These are phyloP conservation scores for Avicennia marina DNA, from an alignment of 257 asterid species.

Conservation along the genomic window DNA sequence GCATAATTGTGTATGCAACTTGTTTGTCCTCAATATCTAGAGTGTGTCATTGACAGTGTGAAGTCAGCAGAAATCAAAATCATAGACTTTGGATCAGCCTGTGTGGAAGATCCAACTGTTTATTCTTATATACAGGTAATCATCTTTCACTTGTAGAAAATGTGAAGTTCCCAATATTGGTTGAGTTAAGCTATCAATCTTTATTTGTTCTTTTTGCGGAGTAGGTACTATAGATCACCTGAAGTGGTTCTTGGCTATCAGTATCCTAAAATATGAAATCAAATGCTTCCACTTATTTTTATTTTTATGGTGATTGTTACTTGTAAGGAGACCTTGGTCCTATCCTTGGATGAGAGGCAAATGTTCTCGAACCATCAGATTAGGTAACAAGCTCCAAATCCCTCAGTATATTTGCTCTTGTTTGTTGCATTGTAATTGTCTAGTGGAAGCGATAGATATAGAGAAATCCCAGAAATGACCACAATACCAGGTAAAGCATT, in stretches of 20 bases:
- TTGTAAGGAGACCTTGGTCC: slow-evolving; percentile 5
- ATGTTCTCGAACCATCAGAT: neutral
- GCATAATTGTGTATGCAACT: slow-evolving; percentile 18
- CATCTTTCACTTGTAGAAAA: slow-evolving; percentile 6
- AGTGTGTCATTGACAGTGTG: slow-evolving; percentile 52
- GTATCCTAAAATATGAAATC: slow-evolving; percentile 57
- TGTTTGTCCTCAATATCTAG: slow-evolving; percentile 18
- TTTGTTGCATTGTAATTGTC: neutral
- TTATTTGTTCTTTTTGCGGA: slow-evolving; percentile 49
- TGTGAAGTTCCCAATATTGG: slow-evolving; percentile 12
- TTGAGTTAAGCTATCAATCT: slow-evolving; percentile 18
- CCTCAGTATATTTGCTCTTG: neutral
- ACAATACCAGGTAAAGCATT: neutral
- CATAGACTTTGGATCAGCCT: slow-evolving; percentile 99
- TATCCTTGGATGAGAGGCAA: slow-evolving; percentile 14
- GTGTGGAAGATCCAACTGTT: slow-evolving; percentile 93
- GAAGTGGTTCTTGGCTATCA: slow-evolving; percentile 99
- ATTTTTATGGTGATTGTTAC: slow-evolving; percentile 5
- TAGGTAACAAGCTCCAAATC: slow-evolving; percentile 6
- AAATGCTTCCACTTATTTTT: neutral
- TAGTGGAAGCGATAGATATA: neutral
- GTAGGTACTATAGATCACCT: slow-evolving; percentile 98
- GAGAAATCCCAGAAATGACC: neutral
- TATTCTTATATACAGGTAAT: slow-evolving; percentile 94
- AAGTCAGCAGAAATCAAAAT: slow-evolving; percentile 91